phyloP scores from a whole-genome alignment of 106 monocot genomes.

The Gastrodia elata region DNA sequence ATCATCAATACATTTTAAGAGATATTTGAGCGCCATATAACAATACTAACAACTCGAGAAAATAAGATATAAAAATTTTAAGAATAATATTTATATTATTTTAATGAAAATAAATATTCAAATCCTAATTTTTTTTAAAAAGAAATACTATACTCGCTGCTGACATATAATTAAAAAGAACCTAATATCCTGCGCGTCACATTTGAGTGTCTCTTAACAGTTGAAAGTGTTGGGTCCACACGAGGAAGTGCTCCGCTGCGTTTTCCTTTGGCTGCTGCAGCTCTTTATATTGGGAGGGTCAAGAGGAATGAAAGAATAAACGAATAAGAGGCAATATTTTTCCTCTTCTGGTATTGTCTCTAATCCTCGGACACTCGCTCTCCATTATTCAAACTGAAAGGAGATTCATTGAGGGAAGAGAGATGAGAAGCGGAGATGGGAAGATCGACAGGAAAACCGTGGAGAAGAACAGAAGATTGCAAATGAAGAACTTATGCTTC shows the following conservation, averaged over 20 bases:
- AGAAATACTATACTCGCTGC: too few species aligned
- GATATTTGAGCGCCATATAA: too few species aligned
- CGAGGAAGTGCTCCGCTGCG: not conserved
- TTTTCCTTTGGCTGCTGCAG: not conserved
- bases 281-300: not conserved
- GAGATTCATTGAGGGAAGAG: not conserved
- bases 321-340: not conserved
- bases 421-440: not conserved
- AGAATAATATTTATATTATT: too few species aligned
- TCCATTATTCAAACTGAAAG: not conserved
- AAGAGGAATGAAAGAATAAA: not conserved
- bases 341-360: too few species aligned
- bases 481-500: slow-evolving; percentile 23
- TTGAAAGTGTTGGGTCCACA: not conserved
- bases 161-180: too few species aligned
- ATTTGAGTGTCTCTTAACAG: too few species aligned
- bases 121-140: too few species aligned
- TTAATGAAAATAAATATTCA: too few species aligned
- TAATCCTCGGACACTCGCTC: not conserved
- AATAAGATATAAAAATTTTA: too few species aligned
- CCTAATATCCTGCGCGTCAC: too few species aligned
- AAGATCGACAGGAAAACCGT: slow-evolving; percentile 21
- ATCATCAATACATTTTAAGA: too few species aligned
- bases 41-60: too few species aligned
- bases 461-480: slow-evolving; percentile 26